These are phyloP conservation scores for Croton setiger DNA, from an alignment of 441 rosid genomes.

Conservation along the genomic window DNA sequence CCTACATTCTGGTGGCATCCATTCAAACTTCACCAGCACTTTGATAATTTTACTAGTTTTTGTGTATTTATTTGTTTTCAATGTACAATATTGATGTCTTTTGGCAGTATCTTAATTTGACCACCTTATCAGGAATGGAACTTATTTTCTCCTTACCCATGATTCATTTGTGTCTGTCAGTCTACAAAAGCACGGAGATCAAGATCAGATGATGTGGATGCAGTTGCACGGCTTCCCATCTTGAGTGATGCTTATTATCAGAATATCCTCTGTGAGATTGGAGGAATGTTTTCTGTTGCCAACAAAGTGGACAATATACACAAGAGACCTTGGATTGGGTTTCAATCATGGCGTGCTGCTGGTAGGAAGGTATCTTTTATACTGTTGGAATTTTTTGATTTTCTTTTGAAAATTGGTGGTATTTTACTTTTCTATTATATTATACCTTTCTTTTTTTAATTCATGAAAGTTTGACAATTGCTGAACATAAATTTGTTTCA, in stretches of 20 bases:
- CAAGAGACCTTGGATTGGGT: conserved; percentile 99
- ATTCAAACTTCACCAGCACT: too few relatives aligned
- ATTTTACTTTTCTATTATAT: neutral
- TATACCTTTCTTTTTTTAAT: neutral
- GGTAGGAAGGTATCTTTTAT: conserved; percentile 85
- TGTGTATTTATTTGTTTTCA: too few relatives aligned
- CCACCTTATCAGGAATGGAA: neutral
- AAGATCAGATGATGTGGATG: conserved; percentile 98
- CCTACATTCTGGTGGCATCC: too few relatives aligned
- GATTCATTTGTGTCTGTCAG: conserved; percentile 38
- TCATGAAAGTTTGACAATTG: neutral
- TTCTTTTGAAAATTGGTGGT: conserved; percentile 7
- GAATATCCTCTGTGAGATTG: conserved; percentile 82
- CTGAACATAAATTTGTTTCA: neutral
- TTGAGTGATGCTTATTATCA: conserved; percentile 64
- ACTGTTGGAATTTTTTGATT: conserved; percentile 15
- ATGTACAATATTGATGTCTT: neutral
- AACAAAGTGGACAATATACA: conserved; percentile 86
- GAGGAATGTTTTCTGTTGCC: conserved; percentile 98
- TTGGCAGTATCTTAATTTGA: neutral
- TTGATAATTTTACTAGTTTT: too few relatives aligned
- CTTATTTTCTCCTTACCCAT: conserved; percentile 1
- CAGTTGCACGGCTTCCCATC: conserved; percentile 72
- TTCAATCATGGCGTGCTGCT: conserved; percentile 96
- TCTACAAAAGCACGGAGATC: conserved; percentile 69